phyloP scores from a whole-genome alignment of 164 flowering plant genomes.

The Dillenia suffruticosa region DNA sequence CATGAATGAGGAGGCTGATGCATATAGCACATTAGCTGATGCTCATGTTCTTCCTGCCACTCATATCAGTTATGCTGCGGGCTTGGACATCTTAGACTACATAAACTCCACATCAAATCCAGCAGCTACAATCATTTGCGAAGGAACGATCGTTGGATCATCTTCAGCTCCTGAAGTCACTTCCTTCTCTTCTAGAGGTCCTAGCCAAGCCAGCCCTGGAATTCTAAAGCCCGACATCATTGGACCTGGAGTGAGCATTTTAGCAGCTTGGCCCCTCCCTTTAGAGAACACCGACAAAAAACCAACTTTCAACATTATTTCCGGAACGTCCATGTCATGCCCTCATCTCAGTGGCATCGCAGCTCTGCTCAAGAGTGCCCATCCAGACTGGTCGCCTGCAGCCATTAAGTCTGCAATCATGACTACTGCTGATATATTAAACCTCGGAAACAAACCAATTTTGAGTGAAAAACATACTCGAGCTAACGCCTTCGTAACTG shows the following conservation, averaged over 20 bases:
- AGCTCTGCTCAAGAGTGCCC: constrained; percentile 42
- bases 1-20: constrained; percentile 25
- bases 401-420: constrained; percentile 57
- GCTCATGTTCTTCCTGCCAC: constrained; percentile 43
- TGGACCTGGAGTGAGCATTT: constrained; percentile 51
- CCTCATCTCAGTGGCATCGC: constrained; percentile 58
- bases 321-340: constrained; percentile 57
- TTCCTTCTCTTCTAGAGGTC: constrained; percentile 57
- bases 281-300: constrained; percentile 15
- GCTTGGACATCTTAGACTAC: constrained; percentile 33
- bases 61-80: constrained; percentile 26
- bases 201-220: constrained; percentile 31
- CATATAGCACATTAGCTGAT: constrained; percentile 19
- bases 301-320: constrained; percentile 23
- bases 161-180: constrained; percentile 30
- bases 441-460: constrained; percentile 19
- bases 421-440: constrained; percentile 36
- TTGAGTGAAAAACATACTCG: constrained; percentile 21
- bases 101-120: constrained; percentile 40
- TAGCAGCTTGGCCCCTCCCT: constrained; percentile 53
- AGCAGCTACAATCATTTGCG: constrained; percentile 26
- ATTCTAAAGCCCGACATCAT: constrained; percentile 60
- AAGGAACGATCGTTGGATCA: constrained; percentile 36
- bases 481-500: constrained; percentile 34
- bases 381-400: constrained; percentile 55